A percentile compares a stretch with the other conserved stretches of the same genome.
These are phyloP conservation scores for Thinopyrum elongatum DNA, from an alignment of 176 grass and related monocot genomes.

Conservation along the genomic window DNA sequence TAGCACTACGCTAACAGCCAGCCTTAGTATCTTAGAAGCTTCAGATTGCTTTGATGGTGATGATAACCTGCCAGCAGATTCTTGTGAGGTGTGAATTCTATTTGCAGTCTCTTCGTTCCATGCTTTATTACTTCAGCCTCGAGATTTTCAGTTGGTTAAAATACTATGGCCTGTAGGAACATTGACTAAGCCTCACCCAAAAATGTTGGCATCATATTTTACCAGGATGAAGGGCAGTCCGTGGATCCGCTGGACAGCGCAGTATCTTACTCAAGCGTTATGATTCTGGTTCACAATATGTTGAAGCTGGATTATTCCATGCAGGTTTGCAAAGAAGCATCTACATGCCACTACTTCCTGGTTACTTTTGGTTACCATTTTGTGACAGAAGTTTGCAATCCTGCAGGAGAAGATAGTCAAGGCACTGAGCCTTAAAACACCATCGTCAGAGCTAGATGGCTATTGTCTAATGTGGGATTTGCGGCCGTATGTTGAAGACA, in stretches of 20 bases:
- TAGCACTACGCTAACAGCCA: constrained; percentile 20
- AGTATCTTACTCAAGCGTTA: constrained; percentile 25
- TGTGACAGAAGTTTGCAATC: not conserved
- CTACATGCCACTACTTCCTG: not conserved
- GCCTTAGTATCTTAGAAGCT: constrained; percentile 8
- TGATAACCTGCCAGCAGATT: not conserved
- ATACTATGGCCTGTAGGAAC: not conserved
- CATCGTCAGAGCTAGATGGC: constrained; percentile 48
- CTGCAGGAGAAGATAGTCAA: constrained; percentile 63
- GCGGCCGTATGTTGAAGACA: constrained; percentile 48
- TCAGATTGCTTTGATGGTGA: constrained; percentile 3
- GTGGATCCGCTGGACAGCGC: constrained; percentile 29
- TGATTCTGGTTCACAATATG: constrained; percentile 42
- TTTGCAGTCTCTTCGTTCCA: not conserved
- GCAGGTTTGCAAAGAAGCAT: constrained; percentile 41
- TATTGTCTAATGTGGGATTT: constrained; percentile 81
- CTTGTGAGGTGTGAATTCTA: constrained; percentile 17
- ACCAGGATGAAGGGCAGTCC: constrained; percentile 30
- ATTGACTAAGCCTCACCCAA: not conserved
- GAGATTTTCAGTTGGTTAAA: not conserved
- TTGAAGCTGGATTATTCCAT: constrained; percentile 53
- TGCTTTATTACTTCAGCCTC: not conserved
- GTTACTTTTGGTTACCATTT: not conserved
- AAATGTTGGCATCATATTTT: not conserved
- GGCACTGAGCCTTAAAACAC: constrained; percentile 44